A percentile compares a stretch with the other conserved stretches of the same genome.
Conservation (phyloP, 257 asterid genomes). For the Solanum commersonii region DNA sequence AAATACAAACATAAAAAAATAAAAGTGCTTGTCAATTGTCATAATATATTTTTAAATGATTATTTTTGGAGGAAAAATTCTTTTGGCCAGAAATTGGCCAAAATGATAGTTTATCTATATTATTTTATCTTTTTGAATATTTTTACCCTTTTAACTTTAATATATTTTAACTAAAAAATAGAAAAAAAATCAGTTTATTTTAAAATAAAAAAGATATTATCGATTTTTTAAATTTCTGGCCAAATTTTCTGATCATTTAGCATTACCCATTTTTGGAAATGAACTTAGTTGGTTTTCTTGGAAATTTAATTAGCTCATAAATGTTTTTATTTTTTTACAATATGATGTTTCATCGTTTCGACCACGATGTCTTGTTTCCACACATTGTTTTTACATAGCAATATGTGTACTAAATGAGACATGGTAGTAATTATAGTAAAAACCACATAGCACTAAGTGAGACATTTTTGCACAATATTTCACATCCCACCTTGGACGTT, state of each 20-base stretch:
- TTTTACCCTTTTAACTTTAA: too few relatives aligned
- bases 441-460: constrained; percentile 40
- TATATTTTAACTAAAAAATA: too few relatives aligned
- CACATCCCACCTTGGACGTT: constrained; percentile 66
- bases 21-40: too few relatives aligned
- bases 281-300: neutral
- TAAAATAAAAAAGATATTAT: too few relatives aligned
- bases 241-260: too few relatives aligned
- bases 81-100: too few relatives aligned
- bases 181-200: too few relatives aligned
- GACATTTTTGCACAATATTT: constrained; percentile 49
- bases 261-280: neutral
- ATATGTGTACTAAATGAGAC: constrained; percentile 36
- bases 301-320: constrained; percentile 5
- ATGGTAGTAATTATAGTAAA: neutral
- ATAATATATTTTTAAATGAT: too few relatives aligned
- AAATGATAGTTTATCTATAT: too few relatives aligned
- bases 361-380: constrained; percentile 68
- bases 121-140: too few relatives aligned
- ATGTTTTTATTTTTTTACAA: constrained; percentile 25
- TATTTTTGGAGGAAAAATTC: too few relatives aligned
- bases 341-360: constrained; percentile 56
- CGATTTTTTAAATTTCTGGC: too few relatives aligned
- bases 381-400: constrained; percentile 31
- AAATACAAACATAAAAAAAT: neutral